Evolutionary conservation across 371 early-diverging fungal genomes (phyloP).

Genomic region (Apophysomyces variabilis): DNA sequence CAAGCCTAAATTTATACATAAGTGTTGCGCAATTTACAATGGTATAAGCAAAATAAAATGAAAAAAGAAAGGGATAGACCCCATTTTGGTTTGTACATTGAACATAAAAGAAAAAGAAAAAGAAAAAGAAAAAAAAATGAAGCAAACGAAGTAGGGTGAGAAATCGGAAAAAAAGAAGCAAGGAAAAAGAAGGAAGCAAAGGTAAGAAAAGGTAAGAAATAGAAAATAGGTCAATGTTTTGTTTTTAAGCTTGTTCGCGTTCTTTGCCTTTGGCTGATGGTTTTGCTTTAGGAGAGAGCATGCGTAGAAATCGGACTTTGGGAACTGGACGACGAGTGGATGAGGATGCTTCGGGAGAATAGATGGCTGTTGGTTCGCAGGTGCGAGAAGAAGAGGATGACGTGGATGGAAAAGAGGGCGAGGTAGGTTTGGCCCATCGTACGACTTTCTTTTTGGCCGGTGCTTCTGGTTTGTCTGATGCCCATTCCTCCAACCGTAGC

Average conservation of each 20-base stretch:
- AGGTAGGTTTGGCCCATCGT: background rate
- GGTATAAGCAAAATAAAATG: too few relatives aligned
- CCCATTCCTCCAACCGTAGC: slow-evolving; percentile 4
- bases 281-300: background rate
- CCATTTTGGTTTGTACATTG: too few relatives aligned
- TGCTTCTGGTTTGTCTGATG: background rate
- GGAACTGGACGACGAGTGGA: background rate
- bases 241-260: background rate
- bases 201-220: background rate
- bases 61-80: too few relatives aligned
- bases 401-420: background rate
- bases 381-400: background rate
- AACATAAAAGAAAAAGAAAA: too few relatives aligned
- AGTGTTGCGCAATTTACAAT: too few relatives aligned
- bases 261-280: slow-evolving; percentile 1
- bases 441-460: background rate
- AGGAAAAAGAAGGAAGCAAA: background rate
- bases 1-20: too few relatives aligned
- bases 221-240: background rate
- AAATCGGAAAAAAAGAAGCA: background rate
- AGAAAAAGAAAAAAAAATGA: too few relatives aligned
- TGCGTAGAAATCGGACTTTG: background rate
- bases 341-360: background rate
- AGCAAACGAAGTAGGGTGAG: too few relatives aligned
- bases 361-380: background rate